phyloP scores from a whole-genome alignment of 192 early-diverging fungal species.

The Backusella tarrabulga region DNA sequence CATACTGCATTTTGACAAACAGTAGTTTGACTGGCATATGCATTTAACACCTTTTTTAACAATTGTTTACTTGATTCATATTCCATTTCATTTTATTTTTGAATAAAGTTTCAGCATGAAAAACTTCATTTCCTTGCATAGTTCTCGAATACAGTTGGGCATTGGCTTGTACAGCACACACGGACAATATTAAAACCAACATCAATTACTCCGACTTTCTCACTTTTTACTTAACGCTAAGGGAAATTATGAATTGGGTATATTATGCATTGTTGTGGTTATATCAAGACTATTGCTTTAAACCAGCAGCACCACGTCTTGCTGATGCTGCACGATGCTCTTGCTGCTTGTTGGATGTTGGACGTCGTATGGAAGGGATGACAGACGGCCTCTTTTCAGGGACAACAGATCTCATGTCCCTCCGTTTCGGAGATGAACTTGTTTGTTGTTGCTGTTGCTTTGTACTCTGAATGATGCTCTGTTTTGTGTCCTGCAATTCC shows the following conservation, averaged over 20 bases:
- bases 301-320: background rate
- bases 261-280: background rate
- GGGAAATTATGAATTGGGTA: background rate
- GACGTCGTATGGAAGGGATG: background rate
- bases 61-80: too few relatives aligned
- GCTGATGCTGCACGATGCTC: background rate
- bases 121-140: too few relatives aligned
- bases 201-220: too few relatives aligned
- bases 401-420: background rate
- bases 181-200: too few relatives aligned
- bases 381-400: background rate
- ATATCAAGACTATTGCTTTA: background rate
- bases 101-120: too few relatives aligned
- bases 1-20: too few relatives aligned
- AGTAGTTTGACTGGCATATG: too few relatives aligned
- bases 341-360: background rate
- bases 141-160: too few relatives aligned
- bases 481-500: background rate
- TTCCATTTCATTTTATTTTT: too few relatives aligned
- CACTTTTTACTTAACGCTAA: too few relatives aligned
- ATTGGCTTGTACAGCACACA: too few relatives aligned
- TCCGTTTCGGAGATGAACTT: background rate
- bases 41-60: too few relatives aligned
- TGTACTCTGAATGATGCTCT: background rate
- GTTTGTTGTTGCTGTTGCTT: background rate